Percentiles rank a stretch among this genome's conserved stretches.
These are phyloP conservation scores for Phytophthora syringae DNA, from an alignment of 352 stramenopile genomes.

Conservation along the genomic window DNA sequence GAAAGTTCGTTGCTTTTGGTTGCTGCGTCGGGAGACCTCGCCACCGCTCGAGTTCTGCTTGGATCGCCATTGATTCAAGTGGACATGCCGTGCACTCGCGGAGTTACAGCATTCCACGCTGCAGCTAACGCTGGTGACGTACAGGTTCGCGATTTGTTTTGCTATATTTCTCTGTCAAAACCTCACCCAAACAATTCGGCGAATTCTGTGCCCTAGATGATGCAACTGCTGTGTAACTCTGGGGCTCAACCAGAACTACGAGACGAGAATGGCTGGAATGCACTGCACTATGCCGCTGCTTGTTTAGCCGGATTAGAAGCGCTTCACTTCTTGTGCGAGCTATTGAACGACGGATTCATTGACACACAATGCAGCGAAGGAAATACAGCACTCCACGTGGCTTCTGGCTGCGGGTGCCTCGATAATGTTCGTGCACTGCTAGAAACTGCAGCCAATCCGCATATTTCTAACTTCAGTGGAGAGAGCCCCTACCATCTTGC, in stretches of 20 bases:
- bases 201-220: conserved; percentile 28
- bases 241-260: conserved; percentile 36
- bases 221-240: conserved; percentile 58
- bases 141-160: conserved; percentile 16
- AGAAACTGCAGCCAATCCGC: conserved; percentile 62
- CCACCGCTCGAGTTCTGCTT: conserved; percentile 20
- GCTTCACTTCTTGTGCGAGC: conserved; percentile 63
- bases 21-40: conserved; percentile 55
- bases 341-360: conserved; percentile 48
- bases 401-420: conserved; percentile 58
- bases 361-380: conserved; percentile 56
- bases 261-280: conserved; percentile 71
- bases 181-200: neutral
- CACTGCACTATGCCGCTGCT: conserved; percentile 66
- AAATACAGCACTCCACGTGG: conserved; percentile 72
- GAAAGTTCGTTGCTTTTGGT: conserved; percentile 64
- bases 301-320: conserved; percentile 44
- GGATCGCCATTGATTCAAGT: conserved; percentile 33
- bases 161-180: neutral
- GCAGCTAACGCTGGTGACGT: conserved; percentile 67
- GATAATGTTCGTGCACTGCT: conserved; percentile 61
- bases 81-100: conserved; percentile 51
- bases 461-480: conserved; percentile 43
- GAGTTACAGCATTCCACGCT: conserved; percentile 62
- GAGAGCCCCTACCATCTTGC: conserved; percentile 63